Percentiles rank a stretch among this genome's conserved stretches.
phyloP scores from a whole-genome alignment of 352 stramenopile species.

The Phytophthora pluvialis region DNA sequence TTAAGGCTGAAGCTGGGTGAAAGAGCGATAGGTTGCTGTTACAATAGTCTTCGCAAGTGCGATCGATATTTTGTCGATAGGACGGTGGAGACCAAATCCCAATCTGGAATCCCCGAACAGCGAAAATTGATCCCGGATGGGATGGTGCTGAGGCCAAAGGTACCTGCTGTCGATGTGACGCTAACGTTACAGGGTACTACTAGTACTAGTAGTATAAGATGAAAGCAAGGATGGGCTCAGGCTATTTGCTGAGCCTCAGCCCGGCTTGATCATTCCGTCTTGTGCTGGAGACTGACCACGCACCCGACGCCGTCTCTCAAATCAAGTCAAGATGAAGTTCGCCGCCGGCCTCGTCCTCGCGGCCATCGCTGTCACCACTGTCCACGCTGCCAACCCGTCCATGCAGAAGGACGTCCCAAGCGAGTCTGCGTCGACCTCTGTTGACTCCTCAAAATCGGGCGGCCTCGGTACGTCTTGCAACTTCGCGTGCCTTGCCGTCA shows the following conservation, averaged over 20 bases:
- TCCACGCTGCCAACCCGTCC: constrained; percentile 13
- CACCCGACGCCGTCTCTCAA: too few relatives aligned
- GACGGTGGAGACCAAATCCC: background rate
- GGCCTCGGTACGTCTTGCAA: constrained; percentile 8
- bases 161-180: background rate
- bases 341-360: constrained; percentile 8
- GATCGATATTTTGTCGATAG: background rate
- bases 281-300: constrained; percentile 5
- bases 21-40: background rate
- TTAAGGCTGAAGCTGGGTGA: background rate
- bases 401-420: background rate
- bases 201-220: too few relatives aligned
- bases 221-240: background rate
- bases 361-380: constrained; percentile 14
- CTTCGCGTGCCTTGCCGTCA: constrained; percentile 17
- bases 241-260: too few relatives aligned
- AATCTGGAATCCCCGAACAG: constrained; percentile 25
- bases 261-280: constrained; percentile 12
- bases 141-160: constrained; percentile 7
- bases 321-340: constrained; percentile 23
- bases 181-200: too few relatives aligned
- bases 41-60: background rate
- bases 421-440: background rate
- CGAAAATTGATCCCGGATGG: constrained; percentile 29
- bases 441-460: background rate